These are phyloP conservation scores for Grigorovia transvaalensis DNA, from an alignment of 805 yeast genomes.

Conservation along the genomic window DNA sequence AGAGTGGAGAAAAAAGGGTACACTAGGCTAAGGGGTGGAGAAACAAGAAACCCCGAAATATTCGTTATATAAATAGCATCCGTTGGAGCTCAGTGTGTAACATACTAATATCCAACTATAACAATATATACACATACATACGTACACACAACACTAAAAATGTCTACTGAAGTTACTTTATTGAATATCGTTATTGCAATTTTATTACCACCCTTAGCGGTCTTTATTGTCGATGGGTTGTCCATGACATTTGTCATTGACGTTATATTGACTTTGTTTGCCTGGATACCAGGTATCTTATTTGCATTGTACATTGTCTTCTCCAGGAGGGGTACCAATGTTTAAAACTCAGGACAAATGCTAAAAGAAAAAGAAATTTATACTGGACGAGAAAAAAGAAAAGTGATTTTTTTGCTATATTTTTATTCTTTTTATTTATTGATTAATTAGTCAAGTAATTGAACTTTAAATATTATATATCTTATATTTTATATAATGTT, in stretches of 20 bases:
- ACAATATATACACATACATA: neutral
- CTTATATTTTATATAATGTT: neutral
- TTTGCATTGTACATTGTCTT: conserved; percentile 57
- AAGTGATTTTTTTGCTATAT: neutral
- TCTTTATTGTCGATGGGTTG: conserved; percentile 55
- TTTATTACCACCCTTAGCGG: conserved; percentile 66
- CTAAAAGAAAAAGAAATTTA: neutral
- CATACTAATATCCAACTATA: neutral
- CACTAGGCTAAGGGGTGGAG: neutral
- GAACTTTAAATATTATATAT: neutral
- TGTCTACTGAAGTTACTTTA: conserved; percentile 2
- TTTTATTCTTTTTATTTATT: neutral
- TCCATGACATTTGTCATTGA: conserved; percentile 54
- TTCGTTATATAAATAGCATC: too few relatives aligned
- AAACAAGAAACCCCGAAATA: neutral
- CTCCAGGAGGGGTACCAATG: neutral
- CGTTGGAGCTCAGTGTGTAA: too few relatives aligned
- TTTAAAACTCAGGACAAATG: neutral
- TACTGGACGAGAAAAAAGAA: neutral
- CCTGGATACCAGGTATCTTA: conserved; percentile 66
- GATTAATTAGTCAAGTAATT: neutral
- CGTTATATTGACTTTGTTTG: conserved; percentile 35
- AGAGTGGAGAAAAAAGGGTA: neutral
- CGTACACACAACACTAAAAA: neutral
- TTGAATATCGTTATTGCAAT: conserved; percentile 26